Conservation (phyloP, 345 rosid species). For the Corymbia maculata region DNA sequence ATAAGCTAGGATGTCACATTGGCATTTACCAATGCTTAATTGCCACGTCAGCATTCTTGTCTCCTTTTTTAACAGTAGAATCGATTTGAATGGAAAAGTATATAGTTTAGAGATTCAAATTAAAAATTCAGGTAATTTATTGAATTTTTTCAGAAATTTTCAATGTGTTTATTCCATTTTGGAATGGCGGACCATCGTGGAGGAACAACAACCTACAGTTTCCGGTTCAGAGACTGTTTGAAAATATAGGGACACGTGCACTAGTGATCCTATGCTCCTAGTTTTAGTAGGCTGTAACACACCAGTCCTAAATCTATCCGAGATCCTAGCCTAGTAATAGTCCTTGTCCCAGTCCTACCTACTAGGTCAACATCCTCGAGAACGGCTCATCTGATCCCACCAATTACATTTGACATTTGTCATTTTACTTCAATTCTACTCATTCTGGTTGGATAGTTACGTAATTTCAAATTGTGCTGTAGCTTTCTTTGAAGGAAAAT, state of each 20-base stretch:
- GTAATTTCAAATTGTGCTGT: not conserved
- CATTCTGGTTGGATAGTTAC: not conserved
- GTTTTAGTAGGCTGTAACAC: not conserved
- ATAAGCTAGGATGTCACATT: not conserved
- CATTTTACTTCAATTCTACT: not conserved
- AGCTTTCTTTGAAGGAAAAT: not conserved
- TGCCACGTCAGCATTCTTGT: not conserved
- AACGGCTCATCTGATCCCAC: not conserved
- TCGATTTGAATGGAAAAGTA: not conserved
- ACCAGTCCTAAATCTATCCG: not conserved
- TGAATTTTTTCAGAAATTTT: not conserved
- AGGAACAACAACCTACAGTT: not conserved
- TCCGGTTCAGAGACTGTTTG: not conserved
- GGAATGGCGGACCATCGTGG: not conserved
- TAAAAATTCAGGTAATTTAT: not conserved
- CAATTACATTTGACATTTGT: not conserved
- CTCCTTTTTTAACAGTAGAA: not conserved
- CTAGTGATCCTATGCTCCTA: not conserved
- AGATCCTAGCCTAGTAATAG: not conserved
- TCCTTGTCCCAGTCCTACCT: not conserved
- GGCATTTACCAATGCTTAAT: not conserved
- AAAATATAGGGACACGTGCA: not conserved
- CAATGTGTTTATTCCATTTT: not conserved
- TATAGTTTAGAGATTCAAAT: not conserved
- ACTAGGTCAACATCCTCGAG: not conserved